Evolutionary conservation across 176 grass and related monocot genomes (phyloP).

Genomic region (Aegilops sharonensis): DNA sequence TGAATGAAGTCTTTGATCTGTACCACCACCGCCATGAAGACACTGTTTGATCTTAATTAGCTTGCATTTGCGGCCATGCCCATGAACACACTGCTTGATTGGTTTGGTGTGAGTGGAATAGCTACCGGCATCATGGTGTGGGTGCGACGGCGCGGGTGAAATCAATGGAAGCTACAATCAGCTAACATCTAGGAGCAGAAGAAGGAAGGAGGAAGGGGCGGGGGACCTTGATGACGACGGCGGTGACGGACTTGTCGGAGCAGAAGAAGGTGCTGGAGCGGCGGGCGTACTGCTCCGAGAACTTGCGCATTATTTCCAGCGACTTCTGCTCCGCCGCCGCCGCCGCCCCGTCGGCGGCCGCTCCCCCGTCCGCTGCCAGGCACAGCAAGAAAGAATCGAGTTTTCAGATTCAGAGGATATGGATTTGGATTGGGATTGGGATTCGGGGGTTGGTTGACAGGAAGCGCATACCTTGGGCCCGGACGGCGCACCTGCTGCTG

Average conservation of each 20-base stretch:
- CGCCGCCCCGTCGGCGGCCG: slow-evolving; percentile 32
- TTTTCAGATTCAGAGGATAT: not conserved
- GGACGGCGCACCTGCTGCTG: slow-evolving; percentile 19
- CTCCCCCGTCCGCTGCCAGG: not conserved
- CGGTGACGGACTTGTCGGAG: slow-evolving; percentile 86
- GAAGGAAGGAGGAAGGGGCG: too few species aligned
- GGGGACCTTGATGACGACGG: slow-evolving; percentile 88
- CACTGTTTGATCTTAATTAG: not conserved
- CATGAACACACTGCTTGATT: too few species aligned
- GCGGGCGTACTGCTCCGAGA: slow-evolving; percentile 96
- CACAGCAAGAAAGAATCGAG: not conserved
- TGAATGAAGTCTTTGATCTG: too few species aligned
- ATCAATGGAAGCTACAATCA: not conserved
- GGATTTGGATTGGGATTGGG: not conserved
- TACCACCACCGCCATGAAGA: not conserved
- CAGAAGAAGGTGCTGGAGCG: slow-evolving; percentile 83
- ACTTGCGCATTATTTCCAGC: slow-evolving; percentile 94
- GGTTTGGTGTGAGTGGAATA: too few species aligned
- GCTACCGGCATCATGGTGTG: too few species aligned
- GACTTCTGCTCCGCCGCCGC: slow-evolving; percentile 55
- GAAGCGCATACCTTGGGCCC: slow-evolving; percentile 24
- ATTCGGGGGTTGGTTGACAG: too few species aligned
- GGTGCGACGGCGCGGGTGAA: too few species aligned
- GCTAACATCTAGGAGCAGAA: too few species aligned
- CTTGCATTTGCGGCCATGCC: not conserved